These are phyloP conservation scores for Sarcodon sp. DNA, from an alignment of 768 basidiomycete genomes.

Conservation along the genomic window DNA sequence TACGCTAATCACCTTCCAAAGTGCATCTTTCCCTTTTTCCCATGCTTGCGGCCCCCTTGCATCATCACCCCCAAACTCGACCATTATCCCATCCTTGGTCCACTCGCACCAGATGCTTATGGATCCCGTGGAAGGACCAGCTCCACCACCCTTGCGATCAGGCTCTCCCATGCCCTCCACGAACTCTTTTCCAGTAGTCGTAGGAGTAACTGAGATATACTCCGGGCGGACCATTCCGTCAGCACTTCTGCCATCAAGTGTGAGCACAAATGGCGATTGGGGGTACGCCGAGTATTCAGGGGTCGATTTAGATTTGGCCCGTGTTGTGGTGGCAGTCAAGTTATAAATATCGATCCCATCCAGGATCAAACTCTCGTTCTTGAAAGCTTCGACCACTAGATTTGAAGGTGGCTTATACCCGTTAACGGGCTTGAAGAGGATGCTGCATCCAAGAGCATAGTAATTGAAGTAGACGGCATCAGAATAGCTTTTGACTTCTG, in stretches of 20 bases:
- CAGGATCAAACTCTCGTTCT: constrained; percentile 37
- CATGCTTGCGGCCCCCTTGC: constrained; percentile 75
- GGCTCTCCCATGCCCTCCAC: constrained; percentile 74
- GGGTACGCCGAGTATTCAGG: constrained; percentile 47
- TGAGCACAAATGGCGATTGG: constrained; percentile 35
- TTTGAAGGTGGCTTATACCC: constrained; percentile 48
- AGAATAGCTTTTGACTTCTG: constrained; percentile 67
- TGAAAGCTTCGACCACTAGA: constrained; percentile 26
- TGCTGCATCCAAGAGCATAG: constrained; percentile 63
- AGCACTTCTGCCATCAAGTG: constrained; percentile 13
- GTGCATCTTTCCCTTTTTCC: constrained; percentile 74
- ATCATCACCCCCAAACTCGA: constrained; percentile 73
- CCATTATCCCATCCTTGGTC: constrained; percentile 70
- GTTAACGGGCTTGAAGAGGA: constrained; percentile 57
- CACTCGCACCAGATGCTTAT: constrained; percentile 94
- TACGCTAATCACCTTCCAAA: constrained; percentile 65
- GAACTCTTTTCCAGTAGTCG: constrained; percentile 67
- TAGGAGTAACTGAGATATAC: constrained; percentile 27
- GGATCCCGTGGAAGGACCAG: constrained; percentile 71
- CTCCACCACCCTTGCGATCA: constrained; percentile 80
- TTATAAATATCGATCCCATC: constrained; percentile 85
- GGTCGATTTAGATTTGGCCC: constrained; percentile 19
- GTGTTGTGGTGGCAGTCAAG: constrained; percentile 17
- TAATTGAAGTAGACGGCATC: constrained; percentile 87
- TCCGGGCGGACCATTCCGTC: constrained; percentile 20